These are phyloP conservation scores for Mycena haematopus DNA, from an alignment of 768 basidiomycete genomes.

Conservation along the genomic window DNA sequence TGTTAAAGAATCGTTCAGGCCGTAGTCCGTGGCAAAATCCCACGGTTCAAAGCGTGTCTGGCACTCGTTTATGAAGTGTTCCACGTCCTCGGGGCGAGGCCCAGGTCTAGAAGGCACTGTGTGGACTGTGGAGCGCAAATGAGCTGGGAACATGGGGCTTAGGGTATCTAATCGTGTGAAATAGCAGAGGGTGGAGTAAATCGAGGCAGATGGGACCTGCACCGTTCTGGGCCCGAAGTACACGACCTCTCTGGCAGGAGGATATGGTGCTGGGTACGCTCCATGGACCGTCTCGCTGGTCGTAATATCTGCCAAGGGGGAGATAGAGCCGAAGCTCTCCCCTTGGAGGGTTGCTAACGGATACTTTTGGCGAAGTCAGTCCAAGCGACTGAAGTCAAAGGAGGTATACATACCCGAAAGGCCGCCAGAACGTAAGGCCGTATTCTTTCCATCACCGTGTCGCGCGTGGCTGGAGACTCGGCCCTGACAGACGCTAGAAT, in stretches of 20 bases:
- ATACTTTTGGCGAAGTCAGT: conserved; percentile 17
- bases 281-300: conserved; percentile 23
- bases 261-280: conserved; percentile 35
- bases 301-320: neutral
- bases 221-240: conserved; percentile 52
- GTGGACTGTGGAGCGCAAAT: conserved; percentile 38
- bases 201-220: conserved; percentile 48
- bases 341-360: conserved; percentile 19
- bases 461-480: conserved; percentile 25
- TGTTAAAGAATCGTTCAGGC: neutral
- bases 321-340: conserved; percentile 1
- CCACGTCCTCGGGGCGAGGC: conserved; percentile 54
- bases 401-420: conserved; percentile 23
- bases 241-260: conserved; percentile 39
- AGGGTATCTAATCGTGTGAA: conserved; percentile 49
- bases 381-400: neutral
- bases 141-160: conserved; percentile 45
- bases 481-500: conserved; percentile 20
- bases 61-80: conserved; percentile 49
- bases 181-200: conserved; percentile 56
- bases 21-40: conserved; percentile 27
- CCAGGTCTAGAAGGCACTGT: conserved; percentile 43
- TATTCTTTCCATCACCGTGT: conserved; percentile 23
- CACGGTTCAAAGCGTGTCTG: conserved; percentile 46
- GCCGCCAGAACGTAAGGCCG: conserved; percentile 29